Evolutionary conservation across 371 early-diverging fungal species (phyloP), one percentile per base, ranked within the genome.

Genomic region (Rhizopus delemar): DNA sequence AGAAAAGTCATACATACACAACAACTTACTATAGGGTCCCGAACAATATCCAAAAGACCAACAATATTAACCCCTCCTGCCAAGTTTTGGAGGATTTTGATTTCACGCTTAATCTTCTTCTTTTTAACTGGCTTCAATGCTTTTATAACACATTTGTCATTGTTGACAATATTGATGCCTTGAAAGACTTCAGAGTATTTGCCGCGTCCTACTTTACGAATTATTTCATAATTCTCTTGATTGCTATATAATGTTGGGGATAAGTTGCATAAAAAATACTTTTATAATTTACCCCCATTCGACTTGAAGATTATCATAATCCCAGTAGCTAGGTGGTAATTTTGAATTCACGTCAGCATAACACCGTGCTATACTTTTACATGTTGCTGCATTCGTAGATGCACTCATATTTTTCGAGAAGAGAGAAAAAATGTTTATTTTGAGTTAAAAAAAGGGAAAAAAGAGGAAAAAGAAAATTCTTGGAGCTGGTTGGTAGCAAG

Each of bases 181-280:
- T 97, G 95, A 81, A 99, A 99, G 12, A 99, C 99, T 74, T 99
- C 99, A 3, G 98, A 98, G 86, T 99, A 99, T 82, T 99, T 99
- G 58, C 99, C 99, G 53, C 98, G 91, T 36, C 99, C 99, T 41
- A 99, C 86, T 79, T 96, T 96, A 56, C 93, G 87, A 41, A 94
- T 83, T 61, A 99, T 96, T 78, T 96, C 95, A 73, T 99, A 99
- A 74, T 94, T 91, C 57, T 96, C 97, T 76, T 94, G 97, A 51
- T 78, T 78, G 49, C 93, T 93, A 76, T 95, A 9, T 28, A 3
- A n/a, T 51, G 33, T 41, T 8, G 11, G 11, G 11, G 11, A 36
- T 8, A 11, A 11, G 36, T 36, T 36, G 6, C 36, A 36, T 28
- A 28, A 15, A 16, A 38, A 29, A 11, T 31, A n/a, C 2, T 13